Evolutionary conservation across 1,284 basidiomycete genomes (phyloP).

Genomic region (Papiliotrema fonsecae): DNA sequence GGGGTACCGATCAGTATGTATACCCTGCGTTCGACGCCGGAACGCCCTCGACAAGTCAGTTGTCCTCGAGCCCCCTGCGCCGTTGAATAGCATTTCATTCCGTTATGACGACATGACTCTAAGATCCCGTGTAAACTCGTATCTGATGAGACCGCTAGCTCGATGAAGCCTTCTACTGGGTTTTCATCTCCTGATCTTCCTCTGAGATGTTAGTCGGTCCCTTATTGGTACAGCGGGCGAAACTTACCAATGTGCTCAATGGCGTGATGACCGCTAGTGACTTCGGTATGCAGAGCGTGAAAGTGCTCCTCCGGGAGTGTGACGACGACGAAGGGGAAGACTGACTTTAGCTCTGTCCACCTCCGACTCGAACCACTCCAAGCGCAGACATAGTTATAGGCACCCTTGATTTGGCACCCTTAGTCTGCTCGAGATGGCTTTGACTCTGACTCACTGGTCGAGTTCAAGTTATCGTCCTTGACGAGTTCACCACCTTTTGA

Average conservation of each 20-base stretch:
- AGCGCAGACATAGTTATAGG: no score
- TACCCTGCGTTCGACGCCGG: no score
- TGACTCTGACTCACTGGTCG: slow-evolving; percentile 31
- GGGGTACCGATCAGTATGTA: no score
- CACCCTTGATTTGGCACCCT: no score
- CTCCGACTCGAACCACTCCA: not conserved
- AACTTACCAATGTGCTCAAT: slow-evolving; percentile 37
- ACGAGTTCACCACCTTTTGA: slow-evolving; percentile 27
- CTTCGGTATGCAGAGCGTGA: slow-evolving; percentile 22
- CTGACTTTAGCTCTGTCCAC: slow-evolving; percentile 10
- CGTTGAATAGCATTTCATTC: no score
- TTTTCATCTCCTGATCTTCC: slow-evolving; percentile 21
- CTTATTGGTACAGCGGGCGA: not conserved
- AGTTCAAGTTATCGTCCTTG: slow-evolving; percentile 33
- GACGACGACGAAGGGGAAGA: slow-evolving; percentile 38
- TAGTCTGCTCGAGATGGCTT: no score
- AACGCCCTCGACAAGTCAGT: no score
- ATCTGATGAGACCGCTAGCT: no score
- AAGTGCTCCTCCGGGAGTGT: slow-evolving; percentile 27
- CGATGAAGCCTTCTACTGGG: no score
- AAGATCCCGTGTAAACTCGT: no score
- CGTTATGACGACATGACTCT: no score
- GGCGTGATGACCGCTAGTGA: slow-evolving; percentile 21
- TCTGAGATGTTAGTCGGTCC: slow-evolving; percentile 12
- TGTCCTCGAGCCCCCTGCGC: no score